phyloP scores from a whole-genome alignment of 768 basidiomycete species.

The Lentinula guzmanii region DNA sequence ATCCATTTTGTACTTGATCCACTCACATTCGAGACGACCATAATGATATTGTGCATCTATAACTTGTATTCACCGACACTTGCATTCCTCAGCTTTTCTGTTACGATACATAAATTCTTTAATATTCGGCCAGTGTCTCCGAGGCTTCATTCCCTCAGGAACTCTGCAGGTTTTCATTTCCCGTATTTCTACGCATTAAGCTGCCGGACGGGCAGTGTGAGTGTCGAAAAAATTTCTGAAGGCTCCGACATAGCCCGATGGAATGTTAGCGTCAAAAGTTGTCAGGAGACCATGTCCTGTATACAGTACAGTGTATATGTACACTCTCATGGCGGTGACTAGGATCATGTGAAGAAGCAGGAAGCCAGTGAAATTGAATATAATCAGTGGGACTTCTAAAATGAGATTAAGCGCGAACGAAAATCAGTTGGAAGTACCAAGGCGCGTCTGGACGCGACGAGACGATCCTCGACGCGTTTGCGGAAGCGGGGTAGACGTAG shows the following conservation, averaged over 20 bases:
- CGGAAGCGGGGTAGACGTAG: not conserved
- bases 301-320: too few relatives aligned
- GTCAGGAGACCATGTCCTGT: not conserved
- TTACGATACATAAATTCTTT: too few relatives aligned
- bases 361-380: not conserved
- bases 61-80: not conserved
- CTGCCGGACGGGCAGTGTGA: not conserved
- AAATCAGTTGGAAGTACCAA: not conserved
- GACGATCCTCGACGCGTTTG: constrained; percentile 1
- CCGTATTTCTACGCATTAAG: not conserved
- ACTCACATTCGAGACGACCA: not conserved
- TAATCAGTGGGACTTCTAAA: not conserved
- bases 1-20: not conserved
- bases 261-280: not conserved
- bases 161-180: not conserved
- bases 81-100: not conserved
- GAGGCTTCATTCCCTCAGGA: too few relatives aligned
- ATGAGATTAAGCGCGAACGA: not conserved
- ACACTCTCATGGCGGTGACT: not conserved
- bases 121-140: not conserved
- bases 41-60: not conserved
- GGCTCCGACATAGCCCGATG: not conserved
- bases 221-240: not conserved
- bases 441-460: constrained; percentile 2
- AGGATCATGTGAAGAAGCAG: not conserved